Percentiles rank a stretch among this genome's conserved stretches.
Evolutionary conservation across 305 asterid species (phyloP).

Genomic region (Fraxinus baroniana): DNA sequence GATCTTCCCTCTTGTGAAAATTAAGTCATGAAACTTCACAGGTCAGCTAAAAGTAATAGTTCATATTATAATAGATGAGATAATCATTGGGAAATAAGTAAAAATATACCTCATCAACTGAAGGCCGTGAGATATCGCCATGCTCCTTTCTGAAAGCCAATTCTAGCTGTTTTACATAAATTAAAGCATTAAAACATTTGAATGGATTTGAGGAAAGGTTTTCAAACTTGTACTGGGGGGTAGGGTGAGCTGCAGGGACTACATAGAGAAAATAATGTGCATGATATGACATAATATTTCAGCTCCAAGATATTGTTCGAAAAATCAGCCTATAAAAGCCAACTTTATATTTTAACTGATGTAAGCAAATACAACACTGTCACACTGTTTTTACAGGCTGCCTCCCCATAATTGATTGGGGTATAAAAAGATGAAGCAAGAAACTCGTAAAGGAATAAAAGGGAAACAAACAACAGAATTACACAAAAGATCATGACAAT

Average conservation of each 20-base stretch:
- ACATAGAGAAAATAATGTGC: not conserved
- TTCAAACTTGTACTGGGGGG: not conserved
- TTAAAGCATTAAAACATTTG: constrained; percentile 23
- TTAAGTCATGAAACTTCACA: not conserved
- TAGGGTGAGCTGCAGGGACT: not conserved
- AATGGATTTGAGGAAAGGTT: constrained; percentile 19
- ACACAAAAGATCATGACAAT: not conserved
- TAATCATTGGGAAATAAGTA: constrained; percentile 16
- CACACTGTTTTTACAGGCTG: not conserved
- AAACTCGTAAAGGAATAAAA: not conserved
- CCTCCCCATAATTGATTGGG: not conserved
- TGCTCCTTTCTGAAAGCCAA: constrained; percentile 75
- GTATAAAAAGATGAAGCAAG: not conserved
- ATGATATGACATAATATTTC: not conserved
- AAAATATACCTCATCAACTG: constrained; percentile 68
- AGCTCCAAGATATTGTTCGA: not conserved
- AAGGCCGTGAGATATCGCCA: constrained; percentile 58
- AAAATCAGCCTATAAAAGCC: not conserved
- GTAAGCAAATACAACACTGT: not conserved
- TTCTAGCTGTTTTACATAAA: constrained; percentile 60
- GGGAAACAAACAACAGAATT: not conserved
- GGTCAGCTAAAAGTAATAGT: not conserved
- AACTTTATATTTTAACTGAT: not conserved
- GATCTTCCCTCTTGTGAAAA: not conserved
- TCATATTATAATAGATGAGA: constrained; percentile 4